Base-by-base conservation (phyloP, 2,329 filamentous ascomycete species). In the Aspergillus arachidicola region DNA sequence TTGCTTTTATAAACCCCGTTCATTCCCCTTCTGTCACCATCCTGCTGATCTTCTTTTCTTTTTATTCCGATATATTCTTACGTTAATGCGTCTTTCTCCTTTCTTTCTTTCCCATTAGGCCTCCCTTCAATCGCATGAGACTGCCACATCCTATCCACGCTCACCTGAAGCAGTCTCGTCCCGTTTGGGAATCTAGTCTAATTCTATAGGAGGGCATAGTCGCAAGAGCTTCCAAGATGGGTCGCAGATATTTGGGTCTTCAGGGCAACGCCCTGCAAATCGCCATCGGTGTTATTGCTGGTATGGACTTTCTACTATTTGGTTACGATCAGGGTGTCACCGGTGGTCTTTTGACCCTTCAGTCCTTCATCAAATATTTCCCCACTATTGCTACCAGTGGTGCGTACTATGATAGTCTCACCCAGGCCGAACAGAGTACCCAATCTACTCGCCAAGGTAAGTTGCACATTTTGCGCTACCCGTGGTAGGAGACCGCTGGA, bases 281-380 rank as follows among this genome's bases (percentile, higher is more conserved):
- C 34, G 79, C 79, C 54, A 80, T 82, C 66, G 78, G 78, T 32
- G 60, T 80, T 16, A 76, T 82, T 63, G 80, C 80, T 36, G 80
- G 80, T 48, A 73, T 80, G 63, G 80, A 81, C 64, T 78, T 78
- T 63, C 59, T 78, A 64, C 72, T 80, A 1, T 71, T 71, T 21
- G 69, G 69, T 56, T 80, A 79, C 65, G 78, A 78, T 64, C 76
- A 73, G 69, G 80, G 79, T 73, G 79, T 82, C 6, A 79, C 79
- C 32, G 80, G 80, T 53, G 80, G 80, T 59, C 74, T 83, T 4
- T 71, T 83, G 57, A 79, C 77, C 7, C 72, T 82, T 6, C 60
- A 73, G 0, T 78, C 77, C 0, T 82, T 82, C 67, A 70, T 73
- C 50, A 76, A 73, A 48, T 75, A 75, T 55, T 82, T 82, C 66